Base-by-base conservation (phyloP, 768 basidiomycete species). In the Rhizopogon rudus region DNA sequence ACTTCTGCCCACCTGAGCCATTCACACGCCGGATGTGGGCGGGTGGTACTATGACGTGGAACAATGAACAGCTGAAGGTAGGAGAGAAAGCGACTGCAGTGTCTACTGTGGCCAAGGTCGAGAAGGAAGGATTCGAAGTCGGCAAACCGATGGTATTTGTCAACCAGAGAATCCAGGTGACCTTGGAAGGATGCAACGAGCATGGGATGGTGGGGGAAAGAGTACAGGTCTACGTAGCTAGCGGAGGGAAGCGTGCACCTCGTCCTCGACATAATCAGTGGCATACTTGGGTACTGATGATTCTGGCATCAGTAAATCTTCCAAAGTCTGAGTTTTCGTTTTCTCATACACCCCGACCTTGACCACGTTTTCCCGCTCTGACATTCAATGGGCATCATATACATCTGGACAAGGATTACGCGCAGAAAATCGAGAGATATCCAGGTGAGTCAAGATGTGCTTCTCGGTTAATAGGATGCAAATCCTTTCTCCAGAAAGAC, bases 301-400 rank as follows among this genome's bases (percentile, higher is more conserved):
- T 3, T 29, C 29, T 3, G 50, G 49, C 53, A 37, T 28, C 58
- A 86, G 86, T 86, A 54, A 70, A 73, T 25, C 77, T 72, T 56
- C 63, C 83, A 12, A 57, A 63, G 3, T 67, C 75, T 0, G 80
- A 85, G 57, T 85, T 88, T 65, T 77, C 81, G 4, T 85, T 1
- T 20, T 90, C 67, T 75, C 72, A 31, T 91, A 84, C 64, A 81
- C 71, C 14, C 91, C 91, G 3, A 82, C 79, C 25, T 69, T 82
- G 37, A 83, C 84, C 8, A 90, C 87, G 89, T 25, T 94, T 87
- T 71, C 92, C 90, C 5, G 89, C 91, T 17, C 74, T 94, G 22
- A 93, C 86, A 60, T 91, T 91, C 73, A 93, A 94, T 61, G 88
- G 82, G 12, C 91, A 94, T 61, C 78, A 83, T 60, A 89, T 94